phyloP scores from a whole-genome alignment of 148 eudicot genomes.

The Fagopyrum homotropicum region DNA sequence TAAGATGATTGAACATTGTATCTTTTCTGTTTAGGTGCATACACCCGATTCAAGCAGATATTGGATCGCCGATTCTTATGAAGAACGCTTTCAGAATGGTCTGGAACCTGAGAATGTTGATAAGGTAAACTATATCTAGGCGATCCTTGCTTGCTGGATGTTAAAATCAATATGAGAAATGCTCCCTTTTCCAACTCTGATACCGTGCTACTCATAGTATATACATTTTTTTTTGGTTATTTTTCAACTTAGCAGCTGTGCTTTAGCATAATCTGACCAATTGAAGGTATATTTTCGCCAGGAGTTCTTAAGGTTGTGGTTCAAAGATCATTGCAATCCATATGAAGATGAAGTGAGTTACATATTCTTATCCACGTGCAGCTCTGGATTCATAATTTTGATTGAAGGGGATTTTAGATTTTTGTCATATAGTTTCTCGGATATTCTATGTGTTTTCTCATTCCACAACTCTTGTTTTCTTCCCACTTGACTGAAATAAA shows the following conservation, averaged over 20 bases:
- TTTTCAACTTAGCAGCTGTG: not conserved
- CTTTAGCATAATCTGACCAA: not conserved
- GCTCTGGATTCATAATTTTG: not conserved
- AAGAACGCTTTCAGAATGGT: constrained; percentile 55
- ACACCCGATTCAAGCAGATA: constrained; percentile 99
- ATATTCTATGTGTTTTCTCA: not conserved
- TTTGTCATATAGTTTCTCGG: not conserved
- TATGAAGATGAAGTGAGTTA: constrained; percentile 73
- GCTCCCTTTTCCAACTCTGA: not conserved
- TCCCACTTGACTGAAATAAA: not conserved
- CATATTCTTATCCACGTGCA: not conserved
- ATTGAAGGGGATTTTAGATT: not conserved
- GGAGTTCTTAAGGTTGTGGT: constrained; percentile 98
- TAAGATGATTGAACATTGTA: not conserved
- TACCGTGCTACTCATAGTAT: not conserved
- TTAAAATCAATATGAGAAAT: no score
- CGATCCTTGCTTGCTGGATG: not conserved
- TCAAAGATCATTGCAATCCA: constrained; percentile 83
- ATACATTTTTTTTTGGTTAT: not conserved
- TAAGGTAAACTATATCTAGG: constrained; percentile 37
- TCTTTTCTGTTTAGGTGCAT: constrained; percentile 49
- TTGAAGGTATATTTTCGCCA: constrained; percentile 21
- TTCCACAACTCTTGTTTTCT: not conserved
- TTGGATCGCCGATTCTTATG: constrained; percentile 80
- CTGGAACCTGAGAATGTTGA: constrained; percentile 97